Conservation (phyloP, 768 basidiomycete genomes). For the Pleurotus platypus region DNA sequence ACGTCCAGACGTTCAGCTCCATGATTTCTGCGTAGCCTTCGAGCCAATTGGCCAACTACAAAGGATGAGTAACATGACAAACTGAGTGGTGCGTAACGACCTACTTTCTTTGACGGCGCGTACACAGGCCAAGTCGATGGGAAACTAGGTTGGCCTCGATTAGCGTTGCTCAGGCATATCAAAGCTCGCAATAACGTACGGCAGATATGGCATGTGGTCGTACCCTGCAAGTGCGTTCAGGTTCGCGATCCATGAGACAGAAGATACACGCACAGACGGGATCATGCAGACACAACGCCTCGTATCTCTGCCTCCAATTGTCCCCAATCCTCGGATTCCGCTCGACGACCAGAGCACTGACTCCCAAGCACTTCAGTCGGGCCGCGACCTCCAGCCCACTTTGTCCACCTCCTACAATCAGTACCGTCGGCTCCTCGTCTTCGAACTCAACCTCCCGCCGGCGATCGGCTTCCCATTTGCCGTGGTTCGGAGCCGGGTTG, state of each 20-base stretch:
- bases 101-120: conserved; percentile 45
- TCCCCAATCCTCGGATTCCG: conserved; percentile 52
- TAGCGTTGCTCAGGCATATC: background rate
- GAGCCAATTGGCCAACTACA: conserved; percentile 55
- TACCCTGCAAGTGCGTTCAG: conserved; percentile 16
- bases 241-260: conserved; percentile 12
- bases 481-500: conserved; percentile 39
- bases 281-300: conserved; percentile 52
- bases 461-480: conserved; percentile 50
- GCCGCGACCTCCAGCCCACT: conserved; percentile 64
- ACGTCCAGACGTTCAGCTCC: conserved; percentile 53
- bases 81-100: too few species aligned
- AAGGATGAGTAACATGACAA: too few species aligned
- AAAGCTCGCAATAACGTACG: conserved; percentile 26
- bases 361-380: conserved; percentile 56
- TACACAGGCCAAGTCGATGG: conserved; percentile 57
- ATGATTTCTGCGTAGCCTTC: conserved; percentile 48
- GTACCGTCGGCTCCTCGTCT: conserved; percentile 51
- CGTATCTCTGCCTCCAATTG: conserved; percentile 61
- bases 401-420: conserved; percentile 68
- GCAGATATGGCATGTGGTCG: conserved; percentile 44
- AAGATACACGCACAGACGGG: conserved; percentile 35
- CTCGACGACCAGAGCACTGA: conserved; percentile 57
- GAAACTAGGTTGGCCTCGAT: conserved; percentile 28
- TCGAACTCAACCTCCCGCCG: conserved; percentile 39